A percentile compares a stretch with the other conserved stretches of the same genome.
phyloP scores from a whole-genome alignment of 306 rosid species.

The Boehmeria nivea region DNA sequence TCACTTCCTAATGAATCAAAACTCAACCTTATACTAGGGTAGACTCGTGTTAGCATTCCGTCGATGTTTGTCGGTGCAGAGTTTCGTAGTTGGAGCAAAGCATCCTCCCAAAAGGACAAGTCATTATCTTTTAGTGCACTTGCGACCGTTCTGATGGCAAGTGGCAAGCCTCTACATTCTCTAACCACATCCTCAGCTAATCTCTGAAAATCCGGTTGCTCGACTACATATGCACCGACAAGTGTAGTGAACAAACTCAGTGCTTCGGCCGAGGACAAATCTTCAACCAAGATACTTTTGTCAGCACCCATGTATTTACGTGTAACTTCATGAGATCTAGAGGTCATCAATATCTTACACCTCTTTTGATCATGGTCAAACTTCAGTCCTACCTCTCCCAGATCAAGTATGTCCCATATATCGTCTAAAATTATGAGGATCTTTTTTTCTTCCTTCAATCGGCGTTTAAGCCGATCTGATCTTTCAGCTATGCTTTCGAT shows the following conservation, averaged over 20 bases:
- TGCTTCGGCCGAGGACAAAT: slow-evolving; percentile 9
- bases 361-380: not conserved
- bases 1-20: slow-evolving; percentile 6
- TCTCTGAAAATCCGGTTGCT: not conserved
- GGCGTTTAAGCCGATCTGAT: not conserved
- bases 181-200: slow-evolving; percentile 1
- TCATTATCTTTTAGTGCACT: slow-evolving; percentile 25
- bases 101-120: slow-evolving; percentile 13
- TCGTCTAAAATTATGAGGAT: not conserved
- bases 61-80: not conserved
- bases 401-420: not conserved
- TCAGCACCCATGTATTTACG: slow-evolving; percentile 14
- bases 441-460: not conserved
- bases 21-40: slow-evolving; percentile 7
- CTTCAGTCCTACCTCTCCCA: slow-evolving; percentile 24
- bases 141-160: slow-evolving; percentile 20
- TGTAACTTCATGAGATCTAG: slow-evolving; percentile 17
- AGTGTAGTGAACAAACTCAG: slow-evolving; percentile 13
- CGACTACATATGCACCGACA: not conserved
- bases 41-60: not conserved
- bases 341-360: slow-evolving; percentile 3
- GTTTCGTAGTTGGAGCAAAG: not conserved
- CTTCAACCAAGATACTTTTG: slow-evolving; percentile 2
- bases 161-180: slow-evolving; percentile 25
- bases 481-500: not conserved